These are phyloP conservation scores for Cercospora sp. DNA, from an alignment of 2,329 filamentous ascomycete species.

Conservation along the genomic window DNA sequence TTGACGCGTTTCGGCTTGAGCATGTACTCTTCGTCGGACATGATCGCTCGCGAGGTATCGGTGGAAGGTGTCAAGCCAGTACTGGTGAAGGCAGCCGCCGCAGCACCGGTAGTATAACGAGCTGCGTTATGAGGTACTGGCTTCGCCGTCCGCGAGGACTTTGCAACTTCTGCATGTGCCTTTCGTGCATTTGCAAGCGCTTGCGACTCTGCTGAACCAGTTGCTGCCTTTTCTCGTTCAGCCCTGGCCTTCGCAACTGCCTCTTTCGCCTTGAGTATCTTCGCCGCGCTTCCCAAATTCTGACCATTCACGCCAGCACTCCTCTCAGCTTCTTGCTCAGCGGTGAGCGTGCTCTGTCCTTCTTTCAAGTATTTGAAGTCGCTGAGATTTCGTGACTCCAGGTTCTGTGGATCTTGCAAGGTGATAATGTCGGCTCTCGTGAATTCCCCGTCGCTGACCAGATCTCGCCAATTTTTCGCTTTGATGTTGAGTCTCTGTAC, in stretches of 20 bases:
- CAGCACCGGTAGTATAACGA: conserved; percentile 82
- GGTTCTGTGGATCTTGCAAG: conserved; percentile 90
- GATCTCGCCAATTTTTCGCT: conserved; percentile 89
- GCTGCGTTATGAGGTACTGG: conserved; percentile 76
- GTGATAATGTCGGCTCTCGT: conserved; percentile 90
- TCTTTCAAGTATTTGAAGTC: conserved; percentile 88
- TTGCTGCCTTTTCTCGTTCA: conserved; percentile 57
- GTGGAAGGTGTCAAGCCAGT: conserved; percentile 93
- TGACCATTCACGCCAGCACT: conserved; percentile 68
- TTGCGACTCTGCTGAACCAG: conserved; percentile 29
- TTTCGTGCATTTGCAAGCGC: conserved; percentile 59
- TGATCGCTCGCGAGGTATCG: conserved; percentile 77
- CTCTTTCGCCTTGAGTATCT: conserved; percentile 87
- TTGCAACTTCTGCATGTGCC: conserved; percentile 46
- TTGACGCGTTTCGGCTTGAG: conserved; percentile 86
- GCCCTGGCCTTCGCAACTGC: conserved; percentile 87
- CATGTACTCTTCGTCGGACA: conserved; percentile 97
- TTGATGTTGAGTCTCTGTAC: conserved; percentile 95
- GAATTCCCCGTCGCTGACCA: conserved; percentile 86
- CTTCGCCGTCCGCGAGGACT: conserved; percentile 38
- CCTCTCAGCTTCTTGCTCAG: conserved; percentile 68
- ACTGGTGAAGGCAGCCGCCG: conserved; percentile 92
- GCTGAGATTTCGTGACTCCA: conserved; percentile 77
- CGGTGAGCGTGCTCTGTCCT: conserved; percentile 66
- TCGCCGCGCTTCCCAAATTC: conserved; percentile 75